Base-by-base conservation (phyloP, 2,329 filamentous ascomycete genomes). In the Microdochium paspali region DNA sequence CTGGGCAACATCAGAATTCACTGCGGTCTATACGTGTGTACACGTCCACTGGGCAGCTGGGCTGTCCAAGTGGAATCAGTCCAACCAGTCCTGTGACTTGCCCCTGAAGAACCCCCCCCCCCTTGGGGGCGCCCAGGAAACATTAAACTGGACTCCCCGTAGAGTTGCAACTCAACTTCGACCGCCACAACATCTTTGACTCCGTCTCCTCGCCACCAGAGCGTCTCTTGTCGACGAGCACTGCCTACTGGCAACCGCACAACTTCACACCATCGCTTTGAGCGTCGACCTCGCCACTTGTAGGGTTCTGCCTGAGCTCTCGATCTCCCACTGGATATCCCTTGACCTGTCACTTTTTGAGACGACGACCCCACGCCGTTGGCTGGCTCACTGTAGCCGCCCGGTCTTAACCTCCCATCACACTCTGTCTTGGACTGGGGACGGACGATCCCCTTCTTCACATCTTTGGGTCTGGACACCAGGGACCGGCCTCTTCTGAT, bases 391-490 rank as follows among this genome's bases (percentile, higher is more conserved):
- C 31, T 35, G 31, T n/a, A n/a, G 31, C 31, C 31, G 31, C 31
- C 31, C 18, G 10, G 31, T n/a, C 31, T n/a, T 35, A n/a, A 9
- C 31, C n/a, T 35, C 6, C 32, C 31, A 10, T 47, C 40, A 44
- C 49, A 42, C 42, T 31, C 47, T 39, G 40, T 32, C 25, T 24
- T 39, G 24, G 40, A 32, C 32, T 24, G 46, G 30, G 23, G 13
- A n/a, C 42, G 44, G 45, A 13, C 45, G 47, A 32, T 45, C 31
- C 31, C 15, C 5, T 9, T 6, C 10, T 5, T n/a, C 15, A 18
- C n/a, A 12, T 15, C 10, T 12, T 35, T n/a, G 6, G 10, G 31
- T n/a, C 15, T 35, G 31, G 31, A 35, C 31, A 7, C n/a, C 26
- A 28, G 13, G 26, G 13, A 13, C 26, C 10, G 15, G 10, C 31